Base-by-base conservation (phyloP, 2,329 filamentous ascomycete species). In the Monosporascus sp. region DNA sequence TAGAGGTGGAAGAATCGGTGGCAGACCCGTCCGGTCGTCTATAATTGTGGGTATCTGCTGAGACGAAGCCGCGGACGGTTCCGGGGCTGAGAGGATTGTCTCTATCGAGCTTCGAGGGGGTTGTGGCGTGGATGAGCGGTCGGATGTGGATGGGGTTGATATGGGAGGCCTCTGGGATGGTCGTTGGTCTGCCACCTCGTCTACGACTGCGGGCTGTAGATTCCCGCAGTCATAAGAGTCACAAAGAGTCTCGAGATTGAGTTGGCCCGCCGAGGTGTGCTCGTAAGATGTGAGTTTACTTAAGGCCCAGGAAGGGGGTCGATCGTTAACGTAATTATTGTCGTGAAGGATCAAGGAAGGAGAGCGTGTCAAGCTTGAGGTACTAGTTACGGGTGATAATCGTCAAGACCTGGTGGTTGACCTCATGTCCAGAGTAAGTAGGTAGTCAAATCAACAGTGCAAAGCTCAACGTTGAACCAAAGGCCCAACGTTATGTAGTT, bases 131-230 rank as follows among this genome's bases (percentile, higher is more conserved):
- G 79, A 71, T 78, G 82, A 80, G 77, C 79, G 72, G 84, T 85
- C 85, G 82, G 86, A 74, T 76, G 79, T 76, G 82, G 79, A 75
- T 79, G 79, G 81, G 79, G 81, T 75, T 72, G 73, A 70, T 71
- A 68, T 61, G 62, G 65, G 70, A 70, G 63, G 60, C 56, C 74
- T 71, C 69, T 73, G 75, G 72, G 80, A n/a, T 20, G 38, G 75
- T 69, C 67, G 76, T 77, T 83, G 80, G 82, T 87, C 80, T 80
- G 86, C 86, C 86, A 89, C 86, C 80, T 84, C 85, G 84, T 46
- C 48, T 58, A 57, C 64, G 72, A 62, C 63, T 73, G 74, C 74
- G 76, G 79, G 73, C 55, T 61, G 56, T 56, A 52, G 61, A 63
- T 58, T 72, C 71, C 75, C 72, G 70, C 72, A 66, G 62, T 61